A percentile compares a stretch with the other conserved stretches of the same genome.
phyloP scores from a whole-genome alignment of 2,329 filamentous ascomycete genomes.

The Neophaeococcomyces mojaviensis region DNA sequence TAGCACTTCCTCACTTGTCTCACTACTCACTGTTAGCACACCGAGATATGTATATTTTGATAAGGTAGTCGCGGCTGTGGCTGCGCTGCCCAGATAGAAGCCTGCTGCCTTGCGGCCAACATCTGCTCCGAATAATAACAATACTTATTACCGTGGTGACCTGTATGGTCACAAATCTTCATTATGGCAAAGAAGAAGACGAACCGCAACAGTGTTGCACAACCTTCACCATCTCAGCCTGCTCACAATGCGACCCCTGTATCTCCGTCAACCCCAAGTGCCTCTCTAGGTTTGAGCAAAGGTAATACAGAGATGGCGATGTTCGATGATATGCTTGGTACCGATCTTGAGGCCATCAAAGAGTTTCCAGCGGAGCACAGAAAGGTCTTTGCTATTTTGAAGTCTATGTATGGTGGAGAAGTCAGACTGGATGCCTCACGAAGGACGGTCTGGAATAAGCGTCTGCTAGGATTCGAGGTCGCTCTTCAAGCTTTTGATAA shows the following conservation, averaged over 20 bases:
- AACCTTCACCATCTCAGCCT: neutral
- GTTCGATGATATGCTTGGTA: slow-evolving; percentile 4
- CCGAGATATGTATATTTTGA: neutral
- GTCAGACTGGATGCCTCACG: neutral
- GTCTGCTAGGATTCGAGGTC: neutral
- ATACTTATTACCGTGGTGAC: neutral
- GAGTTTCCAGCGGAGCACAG: neutral
- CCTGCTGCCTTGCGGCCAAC: neutral
- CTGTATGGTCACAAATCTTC: neutral
- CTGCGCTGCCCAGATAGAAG: slow-evolving; percentile 4
- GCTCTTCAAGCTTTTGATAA: slow-evolving; percentile 13
- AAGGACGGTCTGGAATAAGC: slow-evolving; percentile 6
- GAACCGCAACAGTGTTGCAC: neutral
- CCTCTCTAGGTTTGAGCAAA: neutral
- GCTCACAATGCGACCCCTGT: neutral
- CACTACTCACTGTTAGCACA: neutral
- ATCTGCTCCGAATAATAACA: neutral
- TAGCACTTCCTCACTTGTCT: neutral
- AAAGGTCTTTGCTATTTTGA: neutral
- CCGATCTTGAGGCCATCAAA: slow-evolving; percentile 1
- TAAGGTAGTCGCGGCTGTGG: slow-evolving; percentile 3
- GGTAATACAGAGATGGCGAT: slow-evolving; percentile 6
- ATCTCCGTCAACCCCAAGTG: neutral
- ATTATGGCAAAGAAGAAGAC: slow-evolving; percentile 8
- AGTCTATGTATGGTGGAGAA: slow-evolving; percentile 4